Base-by-base conservation (phyloP, 2,329 filamentous ascomycete genomes). In the Calonectria leucothoes region DNA sequence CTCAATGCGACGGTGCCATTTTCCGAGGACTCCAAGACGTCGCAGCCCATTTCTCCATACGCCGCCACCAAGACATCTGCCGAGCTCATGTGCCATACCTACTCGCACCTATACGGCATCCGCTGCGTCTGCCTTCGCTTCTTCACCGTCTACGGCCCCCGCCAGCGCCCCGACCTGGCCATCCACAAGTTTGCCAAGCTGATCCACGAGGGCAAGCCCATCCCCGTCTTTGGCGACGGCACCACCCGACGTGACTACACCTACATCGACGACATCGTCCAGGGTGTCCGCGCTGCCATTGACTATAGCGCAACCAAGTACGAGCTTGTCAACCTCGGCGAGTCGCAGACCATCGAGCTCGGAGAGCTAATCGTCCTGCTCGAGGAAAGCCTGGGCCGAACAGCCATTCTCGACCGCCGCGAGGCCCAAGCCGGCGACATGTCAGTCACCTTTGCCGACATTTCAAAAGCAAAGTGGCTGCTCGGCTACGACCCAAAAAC, bases 111-210 rank as follows among this genome's bases (percentile, higher is more conserved):
- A 3, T 79, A 80, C 61, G 67, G 35, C 45, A 75, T 80, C 17
- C 75, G 76, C n/a, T 79, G 76, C 69, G 45, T 79, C 29, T 77
- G 75, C 17, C 76, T 80, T 14, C 69, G 78, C n/a, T 79, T 80
- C 75, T 80, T 80, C 64, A 80, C 76, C 35, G 78, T 79, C 14
- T 80, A 80, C 49, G 78, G 78, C 49, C 69, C 78, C 14, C 74
- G 78, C 11, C 77, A 79, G 67, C 78, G 78, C 6, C 78, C 78
- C 3, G 78, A 80, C 48, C 68, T 80, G 49, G 78, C 78, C 10
- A 78, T 79, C 35, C 73, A 77, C 70, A 80, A 80, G 42, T 79
- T 79, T 31, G 72, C 77, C 4, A 74, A 74, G 66, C 63, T 79
- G 20, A 80, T 80, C 23, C 48, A 55, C 67, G 70, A 75, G 23